These are phyloP conservation scores for Pogostemon cablin DNA, from an alignment of 257 asterid genomes.

Conservation along the genomic window DNA sequence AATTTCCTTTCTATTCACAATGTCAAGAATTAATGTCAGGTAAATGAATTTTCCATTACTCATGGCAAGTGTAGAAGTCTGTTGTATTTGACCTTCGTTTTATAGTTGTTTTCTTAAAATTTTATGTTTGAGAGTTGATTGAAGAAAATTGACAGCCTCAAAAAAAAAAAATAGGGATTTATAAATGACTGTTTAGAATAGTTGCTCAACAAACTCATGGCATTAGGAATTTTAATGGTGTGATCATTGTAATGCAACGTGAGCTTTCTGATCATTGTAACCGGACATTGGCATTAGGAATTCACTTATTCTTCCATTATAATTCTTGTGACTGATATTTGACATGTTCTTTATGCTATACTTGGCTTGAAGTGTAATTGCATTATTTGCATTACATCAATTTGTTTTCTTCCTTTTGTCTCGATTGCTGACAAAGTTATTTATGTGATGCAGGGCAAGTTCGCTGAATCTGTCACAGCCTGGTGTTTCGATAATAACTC, in stretches of 20 bases:
- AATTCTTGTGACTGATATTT: slow-evolving; percentile 12
- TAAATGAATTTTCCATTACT: slow-evolving; percentile 13
- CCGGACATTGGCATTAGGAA: too few relatives aligned
- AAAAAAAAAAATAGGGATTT: not conserved
- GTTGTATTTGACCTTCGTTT: not conserved
- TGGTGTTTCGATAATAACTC: too few relatives aligned
- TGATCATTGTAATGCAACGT: not conserved
- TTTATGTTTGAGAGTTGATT: slow-evolving; percentile 7
- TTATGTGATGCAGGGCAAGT: not conserved
- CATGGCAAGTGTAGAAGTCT: not conserved
- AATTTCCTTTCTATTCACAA: not conserved
- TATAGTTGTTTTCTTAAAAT: slow-evolving; percentile 7
- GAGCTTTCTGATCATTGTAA: slow-evolving; percentile 13
- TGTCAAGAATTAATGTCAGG: not conserved
- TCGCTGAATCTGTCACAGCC: too few relatives aligned
- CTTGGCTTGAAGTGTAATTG: not conserved
- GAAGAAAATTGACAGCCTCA: not conserved
- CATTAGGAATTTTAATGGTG: slow-evolving; percentile 10
- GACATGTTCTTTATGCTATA: slow-evolving; percentile 14
- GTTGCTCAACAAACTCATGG: slow-evolving; percentile 17
- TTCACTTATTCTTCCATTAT: slow-evolving; percentile 9
- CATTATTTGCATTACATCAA: slow-evolving; percentile 6
- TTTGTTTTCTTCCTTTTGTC: not conserved
- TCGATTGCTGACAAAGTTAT: slow-evolving; percentile 16
- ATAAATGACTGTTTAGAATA: slow-evolving; percentile 14